Evolutionary conservation across 257 asterid genomes (phyloP), one percentile per base, ranked within the genome.

Genomic region (Scutellaria galericulata): DNA sequence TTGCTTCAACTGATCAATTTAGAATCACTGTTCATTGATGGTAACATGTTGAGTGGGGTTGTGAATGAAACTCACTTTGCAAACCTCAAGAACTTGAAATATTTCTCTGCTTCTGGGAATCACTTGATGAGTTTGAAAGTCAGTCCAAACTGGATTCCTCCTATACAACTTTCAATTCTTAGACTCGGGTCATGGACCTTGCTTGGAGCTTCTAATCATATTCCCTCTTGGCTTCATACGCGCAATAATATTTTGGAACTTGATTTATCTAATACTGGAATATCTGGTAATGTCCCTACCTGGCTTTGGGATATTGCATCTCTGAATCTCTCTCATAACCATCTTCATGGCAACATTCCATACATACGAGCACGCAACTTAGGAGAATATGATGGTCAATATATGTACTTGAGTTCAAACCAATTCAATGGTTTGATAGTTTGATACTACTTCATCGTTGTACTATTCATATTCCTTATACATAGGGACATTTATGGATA

Each of bases 201-300:
- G 41, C 77, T 83, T 0, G 52, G 22, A 10, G 75, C 66, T 12
- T 42, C n/a, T n/a, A n/a, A n/a, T n/a, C n/a, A n/a, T n/a, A n/a
- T n/a, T n/a, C n/a, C n/a, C n/a, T n/a, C n/a, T 60, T 82, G 86
- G 86, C 55, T 78, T 22, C 46, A 41, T 2, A 39, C 72, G 4
- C 73, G 64, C 31, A 69, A 44, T 7, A 3, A 14, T 37, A 44
- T 74, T 9, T 0, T 0, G 0, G 0, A 0, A 0, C 50, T 77
- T 0, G 85, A 81, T 31, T 64, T 81, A 18, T 81, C 85, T 0
- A 44, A n/a, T 24, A 61, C 70, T 22, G 82, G 78, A 37, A 51
- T 81, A 35, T 27, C 71, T 0, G 53, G n/a, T n/a, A n/a, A n/a
- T n/a, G n/a, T n/a, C n/a, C n/a, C n/a, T n/a, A n/a, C n/a, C n/a